Conservation (phyloP, 257 asterid genomes). For the Capsicum chinense region DNA sequence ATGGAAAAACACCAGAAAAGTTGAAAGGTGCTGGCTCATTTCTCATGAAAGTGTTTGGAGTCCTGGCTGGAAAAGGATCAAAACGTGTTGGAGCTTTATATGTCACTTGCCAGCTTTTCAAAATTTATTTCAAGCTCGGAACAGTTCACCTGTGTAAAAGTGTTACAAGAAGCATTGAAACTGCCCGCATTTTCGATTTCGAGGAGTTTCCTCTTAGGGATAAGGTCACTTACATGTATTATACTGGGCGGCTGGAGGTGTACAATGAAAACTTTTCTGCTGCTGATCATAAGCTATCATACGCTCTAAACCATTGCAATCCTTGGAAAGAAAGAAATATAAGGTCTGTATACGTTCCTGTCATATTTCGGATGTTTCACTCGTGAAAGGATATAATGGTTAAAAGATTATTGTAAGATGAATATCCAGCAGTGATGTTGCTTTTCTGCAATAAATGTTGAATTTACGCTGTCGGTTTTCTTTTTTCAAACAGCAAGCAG, state of each 20-base stretch:
- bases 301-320: slow-evolving; percentile 74
- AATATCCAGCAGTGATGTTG: not conserved
- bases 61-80: slow-evolving; percentile 94
- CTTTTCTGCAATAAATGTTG: slow-evolving; percentile 15
- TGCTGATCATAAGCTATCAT: slow-evolving; percentile 93
- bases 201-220: slow-evolving; percentile 96
- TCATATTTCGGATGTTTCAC: slow-evolving; percentile 11
- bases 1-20: slow-evolving; percentile 87
- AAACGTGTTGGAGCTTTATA: slow-evolving; percentile 95
- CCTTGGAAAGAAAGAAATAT: slow-evolving; percentile 71
- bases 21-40: slow-evolving; percentile 95
- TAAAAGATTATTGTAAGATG: not conserved
- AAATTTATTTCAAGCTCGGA: slow-evolving; percentile 93
- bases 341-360: slow-evolving; percentile 53
- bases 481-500: slow-evolving; percentile 16
- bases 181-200: slow-evolving; percentile 89
- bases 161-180: slow-evolving; percentile 95
- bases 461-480: not conserved
- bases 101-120: slow-evolving; percentile 92
- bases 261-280: slow-evolving; percentile 92
- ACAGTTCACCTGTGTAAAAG: slow-evolving; percentile 93
- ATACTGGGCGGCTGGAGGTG: slow-evolving; percentile 97
- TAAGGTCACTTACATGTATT: slow-evolving; percentile 97
- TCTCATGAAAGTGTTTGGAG: slow-evolving; percentile 96
- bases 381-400: not conserved